Evolutionary conservation across 164 flowering plant genomes (phyloP), one percentile per base, ranked within the genome.

Genomic region (Litsea cubeba): DNA sequence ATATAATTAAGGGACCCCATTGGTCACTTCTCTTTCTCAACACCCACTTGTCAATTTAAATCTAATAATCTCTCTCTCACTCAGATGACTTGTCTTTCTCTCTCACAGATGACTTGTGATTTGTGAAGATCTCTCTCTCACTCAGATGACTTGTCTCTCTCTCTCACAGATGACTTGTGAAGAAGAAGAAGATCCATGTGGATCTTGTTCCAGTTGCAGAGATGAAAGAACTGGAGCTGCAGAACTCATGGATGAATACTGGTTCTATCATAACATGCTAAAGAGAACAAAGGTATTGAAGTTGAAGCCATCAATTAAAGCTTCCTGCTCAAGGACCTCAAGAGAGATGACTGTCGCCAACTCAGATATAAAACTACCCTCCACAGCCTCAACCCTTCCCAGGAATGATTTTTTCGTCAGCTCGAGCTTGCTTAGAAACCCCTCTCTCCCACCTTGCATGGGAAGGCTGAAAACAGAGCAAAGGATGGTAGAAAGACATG

Each of bases 231-330:
- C 74, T 15, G 83, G 72, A 69, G 71, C 81, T 50, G 72, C 81
- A 57, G 83, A 86, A 76, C 85, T 88, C 12, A 73, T 88, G 65
- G 95, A 90, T 32, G 88, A 85, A 69, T 76, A 67, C 51, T 90
- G 92, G 95, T 90, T 87, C 78, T 88, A 80, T 69, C 79, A 80
- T 1, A 88, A 84, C 81, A 78, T 80, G 82, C 75, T 90, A 6
- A 17, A 69, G 40, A 76, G 70, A 62, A 68, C 58, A 49, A 70
- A 67, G 51, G 80, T 79, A 69, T 15, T 71, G 1, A 83, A 84
- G 62, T 15, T 71, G 1, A 83, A 84, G 62, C 85, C 84, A 50
- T 65, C 72, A 46, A 79, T 83, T 75, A 87, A 83, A 78, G 82
- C 76, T 57, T 62, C 78, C 63, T 81, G 85, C 14, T 58, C 82